Base-by-base conservation (phyloP, 2,329 filamentous ascomycete genomes). In the Xylaria digitata region DNA sequence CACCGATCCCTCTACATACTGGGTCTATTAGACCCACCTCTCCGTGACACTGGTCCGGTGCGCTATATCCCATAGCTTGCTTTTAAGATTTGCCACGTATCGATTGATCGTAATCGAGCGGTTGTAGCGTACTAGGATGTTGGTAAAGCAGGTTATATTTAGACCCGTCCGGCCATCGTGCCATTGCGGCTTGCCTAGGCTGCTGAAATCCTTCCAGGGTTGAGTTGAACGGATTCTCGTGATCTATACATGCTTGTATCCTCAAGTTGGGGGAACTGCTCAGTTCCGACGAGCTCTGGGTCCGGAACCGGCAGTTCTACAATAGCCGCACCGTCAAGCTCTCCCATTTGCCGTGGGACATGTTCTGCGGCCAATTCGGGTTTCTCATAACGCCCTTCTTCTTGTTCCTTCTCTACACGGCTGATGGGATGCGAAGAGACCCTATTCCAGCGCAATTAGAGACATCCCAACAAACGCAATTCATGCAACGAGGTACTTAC, bases 321-420 rank as follows among this genome's bases (percentile, higher is more conserved):
- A 49, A 59, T 49, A 40, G 30, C 30, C 11, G n/a, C n/a, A 49
- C 45, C 13, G 17, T 59, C 56, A 8, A 59, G 56, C 19, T 59
- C 56, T 34, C 23, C 42, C 2, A 49, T 15, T 49, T 40, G 43
- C 43, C 43, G 43, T 15, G 32, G 55, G 11, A 49, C 6, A 59
- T 26, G 8, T 17, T 59, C 56, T n/a, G 56, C 56, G 8, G 45
- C n/a, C 8, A 59, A 40, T n/a, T 59, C 56, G 11, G 56, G 56
- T 49, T 59, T 59, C 32, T 59, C 56, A 30, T 50, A 60, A 40
- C 45, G 56, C 32, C 11, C 56, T 30, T 37, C 21, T 30, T 19
- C 56, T 19, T 30, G 2, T 19, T 19, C 50, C 32, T 60, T 30
- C 21, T 50, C 56, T 30, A 50, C 3, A 42, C n/a, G 2, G 15